Evolutionary conservation across 441 rosid species (phyloP), one percentile per base, ranked within the genome.

Genomic region (Populus trichocarpa): DNA sequence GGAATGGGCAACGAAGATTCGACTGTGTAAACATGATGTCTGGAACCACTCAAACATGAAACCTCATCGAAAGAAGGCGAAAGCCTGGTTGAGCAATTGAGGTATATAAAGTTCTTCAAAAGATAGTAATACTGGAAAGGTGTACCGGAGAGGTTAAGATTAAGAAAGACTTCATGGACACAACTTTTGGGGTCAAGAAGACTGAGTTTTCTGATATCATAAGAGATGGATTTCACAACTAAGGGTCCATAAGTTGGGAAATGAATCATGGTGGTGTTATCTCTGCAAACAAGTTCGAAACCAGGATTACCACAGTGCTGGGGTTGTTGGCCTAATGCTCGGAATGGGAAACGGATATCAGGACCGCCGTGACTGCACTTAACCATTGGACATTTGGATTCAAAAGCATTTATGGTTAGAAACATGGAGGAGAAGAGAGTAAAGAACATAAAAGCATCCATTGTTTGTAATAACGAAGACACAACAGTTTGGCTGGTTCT

Each of bases 131-230:
- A 88, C 6, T 14, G 79, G 79, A 89, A 91, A 4, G 85, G 91
- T 1, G 95, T 84, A 9, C 67, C 59, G 23, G 92, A 83, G 71
- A 91, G 89, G 78, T 91, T 77, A 42, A 91, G 93, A 72, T 91
- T 79, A 9, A 91, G 88, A 72, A 91, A 89, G 20, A 87, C 93
- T 76, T 74, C 83, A 68, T 87, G 93, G 80, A 86, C 88, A 78
- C 95, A 91, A 5, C 69, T 83, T 40, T 73, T 67, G 22, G 92
- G 90, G 73, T 91, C 92, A 1, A 81, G 70, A 33, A 91, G 95
- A 69, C 82, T 53, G 2, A 91, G 71, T 35, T 74, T 83, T 69
- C 63, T 81, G 13, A 73, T 20, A 13, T 68, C 11, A 25, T 88
- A 88, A 30, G 84, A 77, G 76, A 90, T 84, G 61, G 90, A 85